Conservation (phyloP, 495 filamentous ascomycete genomes). For the Filosporella fistucella region DNA sequence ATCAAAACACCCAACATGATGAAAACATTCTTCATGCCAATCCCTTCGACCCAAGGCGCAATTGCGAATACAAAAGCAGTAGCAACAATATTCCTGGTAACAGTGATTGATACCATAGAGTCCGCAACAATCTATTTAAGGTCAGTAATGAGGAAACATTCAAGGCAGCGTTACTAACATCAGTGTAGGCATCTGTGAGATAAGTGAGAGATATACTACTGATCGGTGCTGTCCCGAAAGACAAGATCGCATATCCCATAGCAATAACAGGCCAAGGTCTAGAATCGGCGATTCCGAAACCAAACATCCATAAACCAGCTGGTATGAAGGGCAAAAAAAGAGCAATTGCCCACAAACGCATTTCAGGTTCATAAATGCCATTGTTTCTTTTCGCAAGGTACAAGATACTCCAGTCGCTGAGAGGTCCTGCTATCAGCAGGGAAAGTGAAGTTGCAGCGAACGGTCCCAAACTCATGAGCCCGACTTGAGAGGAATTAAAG, state of each 20-base stretch:
- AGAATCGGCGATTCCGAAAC: conserved; percentile 23
- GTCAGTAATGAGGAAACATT: neutral
- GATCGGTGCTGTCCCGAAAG: conserved; percentile 27
- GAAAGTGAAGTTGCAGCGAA: conserved; percentile 35
- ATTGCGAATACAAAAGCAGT: conserved; percentile 28
- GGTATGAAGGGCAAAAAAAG: conserved; percentile 24
- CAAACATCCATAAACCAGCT: conserved; percentile 32
- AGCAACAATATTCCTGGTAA: conserved; percentile 30
- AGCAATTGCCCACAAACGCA: conserved; percentile 47
- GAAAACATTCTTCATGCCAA: conserved; percentile 29
- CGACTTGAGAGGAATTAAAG: conserved; percentile 30
- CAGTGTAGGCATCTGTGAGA: conserved; percentile 32
- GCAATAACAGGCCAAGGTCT: conserved; percentile 28
- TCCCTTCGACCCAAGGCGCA: conserved; percentile 28
- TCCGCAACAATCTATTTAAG: conserved; percentile 29
- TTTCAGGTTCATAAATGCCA: conserved; percentile 68
- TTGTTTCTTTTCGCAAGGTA: conserved; percentile 49
- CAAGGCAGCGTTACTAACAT: conserved; percentile 23
- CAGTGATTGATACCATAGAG: conserved; percentile 29
- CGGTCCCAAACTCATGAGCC: conserved; percentile 32
- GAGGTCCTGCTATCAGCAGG: conserved; percentile 28
- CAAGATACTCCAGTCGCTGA: conserved; percentile 38
- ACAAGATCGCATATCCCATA: conserved; percentile 26
- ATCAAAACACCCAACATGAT: conserved; percentile 22
- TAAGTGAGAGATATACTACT: conserved; percentile 29